Conservation (phyloP, 129 eudicot genomes). For the Apium graveolens region DNA sequence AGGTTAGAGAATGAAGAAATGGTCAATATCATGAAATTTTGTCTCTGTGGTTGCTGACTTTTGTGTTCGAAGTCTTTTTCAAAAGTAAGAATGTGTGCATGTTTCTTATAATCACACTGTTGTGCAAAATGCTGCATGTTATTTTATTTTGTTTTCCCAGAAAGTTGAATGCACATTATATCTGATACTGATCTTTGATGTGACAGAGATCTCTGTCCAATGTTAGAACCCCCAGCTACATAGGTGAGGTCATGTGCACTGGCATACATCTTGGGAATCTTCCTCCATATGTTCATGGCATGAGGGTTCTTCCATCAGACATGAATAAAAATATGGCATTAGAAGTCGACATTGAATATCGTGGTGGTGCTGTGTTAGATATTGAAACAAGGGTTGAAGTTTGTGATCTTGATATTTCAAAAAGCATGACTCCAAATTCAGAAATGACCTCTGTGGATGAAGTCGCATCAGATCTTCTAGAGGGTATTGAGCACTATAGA, state of each 20-base stretch:
- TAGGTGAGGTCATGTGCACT: constrained; percentile 73
- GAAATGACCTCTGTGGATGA: constrained; percentile 39
- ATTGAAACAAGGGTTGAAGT: constrained; percentile 83
- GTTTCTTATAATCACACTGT: background rate
- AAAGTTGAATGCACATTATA: background rate
- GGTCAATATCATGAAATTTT: background rate
- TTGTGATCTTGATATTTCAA: constrained; percentile 46
- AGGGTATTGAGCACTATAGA: constrained; percentile 55
- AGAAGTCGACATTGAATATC: constrained; percentile 79
- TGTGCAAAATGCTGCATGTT: background rate
- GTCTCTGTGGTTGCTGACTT: background rate
- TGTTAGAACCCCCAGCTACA: constrained; percentile 70
- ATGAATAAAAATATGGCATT: constrained; percentile 75
- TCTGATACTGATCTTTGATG: constrained; percentile 15
- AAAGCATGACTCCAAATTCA: constrained; percentile 21
- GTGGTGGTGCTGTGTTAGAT: constrained; percentile 67
- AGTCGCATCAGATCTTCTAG: constrained; percentile 64
- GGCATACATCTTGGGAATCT: constrained; percentile 61
- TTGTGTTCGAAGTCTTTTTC: background rate
- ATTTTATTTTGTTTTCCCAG: background rate
- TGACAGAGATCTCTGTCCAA: constrained; percentile 61
- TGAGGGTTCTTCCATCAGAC: constrained; percentile 85
- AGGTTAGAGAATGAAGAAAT: background rate
- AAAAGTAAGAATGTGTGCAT: background rate
- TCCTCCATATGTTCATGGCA: constrained; percentile 79